Evolutionary conservation across 768 basidiomycete genomes (phyloP).

Genomic region (Podaxis sp.): DNA sequence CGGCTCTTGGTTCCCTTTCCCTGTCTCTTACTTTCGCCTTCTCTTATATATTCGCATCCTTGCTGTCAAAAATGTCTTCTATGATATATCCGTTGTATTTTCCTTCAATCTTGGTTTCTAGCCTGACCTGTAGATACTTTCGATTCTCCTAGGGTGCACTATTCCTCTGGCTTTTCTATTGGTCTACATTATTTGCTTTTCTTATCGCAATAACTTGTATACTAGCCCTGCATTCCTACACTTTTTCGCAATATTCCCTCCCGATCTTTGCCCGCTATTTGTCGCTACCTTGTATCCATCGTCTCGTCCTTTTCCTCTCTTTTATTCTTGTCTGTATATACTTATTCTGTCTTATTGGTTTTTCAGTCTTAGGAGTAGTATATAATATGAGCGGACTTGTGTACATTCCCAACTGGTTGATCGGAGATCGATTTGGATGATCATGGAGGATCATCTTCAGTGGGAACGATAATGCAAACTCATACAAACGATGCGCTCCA

Average conservation of each 20-base stretch:
- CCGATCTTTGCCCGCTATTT: neutral
- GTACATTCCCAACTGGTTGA: neutral
- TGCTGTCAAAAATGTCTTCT: constrained; percentile 14
- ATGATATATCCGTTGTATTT: constrained; percentile 14
- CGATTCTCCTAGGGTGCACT: neutral
- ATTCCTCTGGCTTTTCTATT: neutral
- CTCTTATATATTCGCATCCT: neutral
- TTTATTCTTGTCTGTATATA: constrained; percentile 11
- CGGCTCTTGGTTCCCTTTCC: constrained; percentile 1
- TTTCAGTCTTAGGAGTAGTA: constrained; percentile 6
- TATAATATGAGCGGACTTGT: constrained; percentile 8
- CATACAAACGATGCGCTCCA: neutral
- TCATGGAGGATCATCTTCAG: neutral
- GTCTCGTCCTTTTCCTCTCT: neutral
- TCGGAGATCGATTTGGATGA: neutral
- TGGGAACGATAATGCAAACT: neutral
- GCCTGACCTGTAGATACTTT: constrained; percentile 10
- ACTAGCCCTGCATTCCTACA: constrained; percentile 9
- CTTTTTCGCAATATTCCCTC: constrained; percentile 1
- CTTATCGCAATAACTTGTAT: constrained; percentile 15
- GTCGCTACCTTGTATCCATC: neutral
- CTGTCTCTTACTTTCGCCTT: neutral
- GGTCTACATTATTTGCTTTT: constrained; percentile 13
- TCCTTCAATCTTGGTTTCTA: neutral
- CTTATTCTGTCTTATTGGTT: constrained; percentile 14